Evolutionary conservation across 2,329 filamentous ascomycete species (phyloP).

Genomic region (Penicillium sp.): DNA sequence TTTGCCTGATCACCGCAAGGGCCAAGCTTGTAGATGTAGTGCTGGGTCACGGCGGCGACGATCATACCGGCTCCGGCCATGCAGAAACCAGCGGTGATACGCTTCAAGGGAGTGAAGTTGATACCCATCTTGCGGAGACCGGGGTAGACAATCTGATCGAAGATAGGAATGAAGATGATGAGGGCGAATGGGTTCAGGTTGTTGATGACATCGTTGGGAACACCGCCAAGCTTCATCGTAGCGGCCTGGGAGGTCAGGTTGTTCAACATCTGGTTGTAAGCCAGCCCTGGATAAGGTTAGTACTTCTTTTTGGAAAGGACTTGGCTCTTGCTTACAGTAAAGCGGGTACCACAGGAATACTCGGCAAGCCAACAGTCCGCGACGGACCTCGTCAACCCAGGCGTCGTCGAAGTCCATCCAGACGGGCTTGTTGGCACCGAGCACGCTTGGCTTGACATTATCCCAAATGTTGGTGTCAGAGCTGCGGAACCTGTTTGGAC

Average conservation of each 20-base stretch:
- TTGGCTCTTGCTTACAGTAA: conserved; percentile 38
- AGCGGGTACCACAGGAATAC: conserved; percentile 66
- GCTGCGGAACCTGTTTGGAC: conserved; percentile 15
- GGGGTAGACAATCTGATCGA: conserved; percentile 57
- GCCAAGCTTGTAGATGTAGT: conserved; percentile 60
- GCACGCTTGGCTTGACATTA: conserved; percentile 34
- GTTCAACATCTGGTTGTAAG: conserved; percentile 58
- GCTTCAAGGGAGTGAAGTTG: conserved; percentile 56
- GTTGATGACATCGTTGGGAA: conserved; percentile 59
- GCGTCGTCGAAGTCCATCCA: conserved; percentile 78
- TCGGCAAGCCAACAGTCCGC: conserved; percentile 68
- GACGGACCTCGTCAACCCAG: conserved; percentile 77
- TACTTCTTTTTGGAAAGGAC: neutral
- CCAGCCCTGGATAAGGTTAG: conserved; percentile 36
- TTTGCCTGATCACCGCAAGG: conserved; percentile 61
- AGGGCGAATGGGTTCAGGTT: conserved; percentile 57
- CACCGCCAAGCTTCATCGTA: conserved; percentile 54
- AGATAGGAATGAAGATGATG: conserved; percentile 57
- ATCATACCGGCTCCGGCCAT: conserved; percentile 53
- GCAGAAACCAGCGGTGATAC: conserved; percentile 55
- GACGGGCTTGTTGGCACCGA: conserved; percentile 26
- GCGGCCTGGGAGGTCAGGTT: conserved; percentile 59
- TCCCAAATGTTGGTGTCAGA: conserved; percentile 27
- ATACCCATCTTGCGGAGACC: conserved; percentile 49
- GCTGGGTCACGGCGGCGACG: conserved; percentile 52